Base-by-base conservation (phyloP, 768 basidiomycete species). In the Amanita exitialis region DNA sequence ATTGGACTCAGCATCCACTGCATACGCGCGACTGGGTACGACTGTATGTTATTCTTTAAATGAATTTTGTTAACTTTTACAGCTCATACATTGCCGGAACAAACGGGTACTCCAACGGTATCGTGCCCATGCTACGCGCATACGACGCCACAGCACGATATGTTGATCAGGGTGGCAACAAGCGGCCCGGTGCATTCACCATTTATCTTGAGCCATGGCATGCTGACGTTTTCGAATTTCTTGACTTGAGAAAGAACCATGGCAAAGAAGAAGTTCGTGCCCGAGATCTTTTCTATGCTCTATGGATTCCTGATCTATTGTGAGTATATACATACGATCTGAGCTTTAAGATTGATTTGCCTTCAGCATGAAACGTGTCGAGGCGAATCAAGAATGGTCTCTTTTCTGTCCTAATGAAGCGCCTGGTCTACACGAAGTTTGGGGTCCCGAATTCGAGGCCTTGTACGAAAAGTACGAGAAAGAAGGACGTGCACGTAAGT, bases 181-280 rank as follows among this genome's bases (percentile, higher is more conserved):
- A 98, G 72, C 88, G 96, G 21, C 96, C 96, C 1, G 96, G 96
- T 54, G 96, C 96, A 1, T 97, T 99, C 59, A 90, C 96, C 15
- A 89, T 99, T 66, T 99, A 99, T 70, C 75, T 98, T 62, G 96
- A 99, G 70, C 96, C 96, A 12, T 99, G 96, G 96, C 96, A 99
- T 63, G 80, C 90, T 15, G 96, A 98, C 66, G 67, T 99, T 63
- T 96, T 98, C 59, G 94, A 96, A 53, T 97, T 99, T 74, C 78
- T 99, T 58, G 95, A 98, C 63, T 77, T 99, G 42, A 78, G 96
- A 61, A 98, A 98, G 80, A 99, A 99, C 66, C 95, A 97, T 59
- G 96, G 95, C 49, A 98, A 98, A 66, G 96, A 98, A 68, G 94
- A 98, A 69, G 82, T 82, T 28, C 90, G 95, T 54, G 96, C 96